A percentile compares a stretch with the other conserved stretches of the same genome.
Evolutionary conservation across 257 asterid genomes (phyloP).

Genomic region (Gentiana dahurica): DNA sequence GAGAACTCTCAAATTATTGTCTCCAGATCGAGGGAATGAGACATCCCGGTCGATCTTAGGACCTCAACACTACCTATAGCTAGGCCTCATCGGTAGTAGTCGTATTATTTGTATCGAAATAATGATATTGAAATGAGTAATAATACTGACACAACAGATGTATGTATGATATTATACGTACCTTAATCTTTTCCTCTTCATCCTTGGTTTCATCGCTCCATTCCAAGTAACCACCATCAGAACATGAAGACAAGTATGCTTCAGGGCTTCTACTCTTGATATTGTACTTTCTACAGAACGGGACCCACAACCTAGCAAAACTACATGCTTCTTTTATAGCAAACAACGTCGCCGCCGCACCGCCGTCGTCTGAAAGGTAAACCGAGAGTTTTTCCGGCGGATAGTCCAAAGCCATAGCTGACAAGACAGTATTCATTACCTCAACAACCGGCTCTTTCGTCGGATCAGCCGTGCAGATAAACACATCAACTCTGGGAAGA

Average conservation of each 20-base stretch:
- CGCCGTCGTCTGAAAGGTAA: slow-evolving; percentile 73
- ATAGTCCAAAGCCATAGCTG: slow-evolving; percentile 75
- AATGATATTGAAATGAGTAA: too few relatives aligned
- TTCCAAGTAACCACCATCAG: slow-evolving; percentile 39
- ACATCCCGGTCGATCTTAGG: too few relatives aligned
- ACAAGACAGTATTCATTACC: slow-evolving; percentile 76
- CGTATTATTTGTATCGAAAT: too few relatives aligned
- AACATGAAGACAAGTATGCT: slow-evolving; percentile 47
- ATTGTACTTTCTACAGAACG: slow-evolving; percentile 57
- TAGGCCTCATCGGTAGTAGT: too few relatives aligned
- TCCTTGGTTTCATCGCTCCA: slow-evolving; percentile 33
- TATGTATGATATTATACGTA: slow-evolving; percentile 3
- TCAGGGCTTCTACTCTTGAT: slow-evolving; percentile 56
- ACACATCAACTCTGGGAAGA: slow-evolving; percentile 56
- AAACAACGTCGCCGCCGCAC: slow-evolving; percentile 54
- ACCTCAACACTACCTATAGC: too few relatives aligned
- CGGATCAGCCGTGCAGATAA: slow-evolving; percentile 66
- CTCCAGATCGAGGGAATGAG: too few relatives aligned
- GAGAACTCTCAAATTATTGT: too few relatives aligned
- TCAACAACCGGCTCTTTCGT: slow-evolving; percentile 67
- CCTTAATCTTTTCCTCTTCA: slow-evolving; percentile 45
- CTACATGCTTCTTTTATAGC: slow-evolving; percentile 50
- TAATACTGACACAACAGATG: too few relatives aligned
- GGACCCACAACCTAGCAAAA: slow-evolving; percentile 55
- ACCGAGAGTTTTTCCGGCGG: slow-evolving; percentile 64